phyloP scores from a whole-genome alignment of 495 filamentous ascomycete species.

The Penicillium paradoxum region DNA sequence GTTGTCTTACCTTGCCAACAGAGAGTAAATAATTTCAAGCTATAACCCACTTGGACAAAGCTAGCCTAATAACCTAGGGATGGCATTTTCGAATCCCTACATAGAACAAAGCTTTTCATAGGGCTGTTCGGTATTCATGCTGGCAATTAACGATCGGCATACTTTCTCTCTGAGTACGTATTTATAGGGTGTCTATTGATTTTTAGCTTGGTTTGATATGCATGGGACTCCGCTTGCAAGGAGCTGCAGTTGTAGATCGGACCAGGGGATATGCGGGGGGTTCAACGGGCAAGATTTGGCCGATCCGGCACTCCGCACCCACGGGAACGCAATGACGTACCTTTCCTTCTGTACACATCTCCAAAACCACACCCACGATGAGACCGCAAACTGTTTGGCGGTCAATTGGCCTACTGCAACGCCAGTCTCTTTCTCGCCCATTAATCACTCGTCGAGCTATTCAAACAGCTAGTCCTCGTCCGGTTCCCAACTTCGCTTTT shows the following conservation, averaged over 20 bases:
- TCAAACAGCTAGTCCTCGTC: constrained; percentile 30
- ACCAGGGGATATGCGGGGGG: background rate
- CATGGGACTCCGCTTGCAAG: too few relatives aligned
- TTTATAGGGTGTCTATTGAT: too few relatives aligned
- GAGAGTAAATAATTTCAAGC: background rate
- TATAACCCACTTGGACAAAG: too few relatives aligned
- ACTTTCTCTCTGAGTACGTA: too few relatives aligned
- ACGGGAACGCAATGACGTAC: constrained; percentile 3
- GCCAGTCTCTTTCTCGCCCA: constrained; percentile 14
- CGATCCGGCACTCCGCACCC: background rate
- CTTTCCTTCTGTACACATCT: constrained; percentile 1
- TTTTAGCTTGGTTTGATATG: too few relatives aligned
- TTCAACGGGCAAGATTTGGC: background rate
- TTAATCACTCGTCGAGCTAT: constrained; percentile 20
- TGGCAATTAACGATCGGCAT: too few relatives aligned
- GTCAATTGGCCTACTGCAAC: constrained; percentile 29
- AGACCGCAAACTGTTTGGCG: constrained; percentile 24
- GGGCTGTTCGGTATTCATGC: too few relatives aligned
- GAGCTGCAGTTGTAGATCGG: background rate
- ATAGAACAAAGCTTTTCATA: too few relatives aligned
- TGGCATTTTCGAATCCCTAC: too few relatives aligned
- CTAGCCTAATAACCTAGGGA: too few relatives aligned
- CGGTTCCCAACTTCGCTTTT: constrained; percentile 65
- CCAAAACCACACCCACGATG: constrained; percentile 11
- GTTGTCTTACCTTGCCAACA: background rate